These are phyloP conservation scores for Nicotiana undulata DNA, from an alignment of 257 asterid species.

Conservation along the genomic window DNA sequence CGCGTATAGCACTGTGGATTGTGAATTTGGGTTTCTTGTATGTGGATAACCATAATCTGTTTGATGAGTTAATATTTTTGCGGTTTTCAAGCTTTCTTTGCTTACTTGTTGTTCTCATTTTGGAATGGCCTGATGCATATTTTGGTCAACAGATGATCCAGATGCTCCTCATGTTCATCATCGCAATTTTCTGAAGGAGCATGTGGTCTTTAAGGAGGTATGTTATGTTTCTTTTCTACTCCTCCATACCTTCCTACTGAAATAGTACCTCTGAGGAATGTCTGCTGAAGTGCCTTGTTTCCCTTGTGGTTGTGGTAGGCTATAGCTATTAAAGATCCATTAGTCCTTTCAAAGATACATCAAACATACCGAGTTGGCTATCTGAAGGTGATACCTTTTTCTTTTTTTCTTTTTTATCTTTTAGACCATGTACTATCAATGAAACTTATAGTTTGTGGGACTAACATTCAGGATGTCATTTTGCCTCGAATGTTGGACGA, in stretches of 20 bases:
- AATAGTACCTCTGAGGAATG: slow-evolving; percentile 3
- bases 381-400: slow-evolving; percentile 61
- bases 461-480: slow-evolving; percentile 69
- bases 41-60: too few species aligned
- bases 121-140: slow-evolving; percentile 6
- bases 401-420: slow-evolving; percentile 5
- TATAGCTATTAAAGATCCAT: slow-evolving; percentile 73
- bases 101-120: slow-evolving; percentile 10
- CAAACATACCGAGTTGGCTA: slow-evolving; percentile 88
- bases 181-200: slow-evolving; percentile 79
- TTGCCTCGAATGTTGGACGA: slow-evolving; percentile 79
- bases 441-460: slow-evolving; percentile 19
- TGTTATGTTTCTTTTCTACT: not conserved
- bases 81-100: not conserved
- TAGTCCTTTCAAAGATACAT: slow-evolving; percentile 83
- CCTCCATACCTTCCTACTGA: not conserved
- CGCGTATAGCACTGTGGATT: too few species aligned
- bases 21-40: too few species aligned
- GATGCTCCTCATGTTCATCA: slow-evolving; percentile 60
- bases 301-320: slow-evolving; percentile 40
- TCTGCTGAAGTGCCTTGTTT: slow-evolving; percentile 8
- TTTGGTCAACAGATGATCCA: slow-evolving; percentile 72
- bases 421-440: not conserved
- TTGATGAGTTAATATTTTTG: too few species aligned
- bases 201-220: slow-evolving; percentile 93